A percentile compares a stretch with the other conserved stretches of the same genome.
phyloP scores from a whole-genome alignment of 2,329 filamentous ascomycete genomes.

The Trichocomaceae sp. region DNA sequence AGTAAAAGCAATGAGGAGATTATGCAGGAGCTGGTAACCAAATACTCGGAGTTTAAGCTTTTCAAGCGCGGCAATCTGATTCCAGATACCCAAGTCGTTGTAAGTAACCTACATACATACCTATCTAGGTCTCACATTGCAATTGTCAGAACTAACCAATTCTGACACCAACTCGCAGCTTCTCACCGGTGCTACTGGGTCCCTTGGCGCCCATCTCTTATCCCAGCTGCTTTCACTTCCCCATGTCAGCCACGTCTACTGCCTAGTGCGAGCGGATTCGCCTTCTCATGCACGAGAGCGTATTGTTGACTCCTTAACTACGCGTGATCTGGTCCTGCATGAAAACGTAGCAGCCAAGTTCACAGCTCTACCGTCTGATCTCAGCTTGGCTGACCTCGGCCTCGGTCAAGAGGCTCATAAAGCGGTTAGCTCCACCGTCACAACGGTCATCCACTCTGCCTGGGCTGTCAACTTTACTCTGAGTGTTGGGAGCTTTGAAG shows the following conservation, averaged over 20 bases:
- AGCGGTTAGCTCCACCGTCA: constrained; percentile 12
- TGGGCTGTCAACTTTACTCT: constrained; percentile 27
- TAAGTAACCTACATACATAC: neutral
- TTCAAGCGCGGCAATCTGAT: neutral
- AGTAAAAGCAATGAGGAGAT: neutral
- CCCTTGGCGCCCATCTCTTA: constrained; percentile 37
- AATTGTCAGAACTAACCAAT: neutral
- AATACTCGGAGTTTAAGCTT: neutral
- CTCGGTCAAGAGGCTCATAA: neutral
- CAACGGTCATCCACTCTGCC: constrained; percentile 22
- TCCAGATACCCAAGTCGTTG: neutral
- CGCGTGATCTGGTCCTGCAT: too few species aligned
- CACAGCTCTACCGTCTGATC: neutral
- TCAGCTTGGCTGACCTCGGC: neutral
- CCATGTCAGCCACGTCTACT: constrained; percentile 25
- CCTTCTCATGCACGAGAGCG: neutral
- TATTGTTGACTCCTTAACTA: neutral
- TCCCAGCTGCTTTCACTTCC: constrained; percentile 32
- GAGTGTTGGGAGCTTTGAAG: constrained; percentile 19
- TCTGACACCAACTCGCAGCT: neutral
- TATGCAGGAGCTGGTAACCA: neutral
- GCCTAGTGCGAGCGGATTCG: constrained; percentile 30
- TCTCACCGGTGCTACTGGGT: constrained; percentile 42
- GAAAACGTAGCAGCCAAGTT: neutral
- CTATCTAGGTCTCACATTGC: neutral